Base-by-base conservation (phyloP, 441 rosid species). In the Kokia cookei region DNA sequence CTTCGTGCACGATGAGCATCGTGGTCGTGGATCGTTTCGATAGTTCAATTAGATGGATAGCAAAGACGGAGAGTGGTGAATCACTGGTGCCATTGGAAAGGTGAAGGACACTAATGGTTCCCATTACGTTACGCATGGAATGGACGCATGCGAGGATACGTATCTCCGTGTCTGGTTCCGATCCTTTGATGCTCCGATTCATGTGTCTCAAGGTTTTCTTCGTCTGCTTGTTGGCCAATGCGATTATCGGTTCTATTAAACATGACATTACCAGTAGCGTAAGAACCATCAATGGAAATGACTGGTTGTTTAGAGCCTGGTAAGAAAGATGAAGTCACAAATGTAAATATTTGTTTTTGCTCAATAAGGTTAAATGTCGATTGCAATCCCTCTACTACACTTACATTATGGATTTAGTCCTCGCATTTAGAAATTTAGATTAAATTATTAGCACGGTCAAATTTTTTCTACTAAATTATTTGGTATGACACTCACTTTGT, bases 111-210 rank as follows among this genome's bases (percentile, higher is more conserved):
- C 65, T 32, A 35, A 87, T 82, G 5, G 80, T 79, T 29, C 87
- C 89, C 14, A 86, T 79, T 35, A 83, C 84, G 15, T 82, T 82
- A 12, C 77, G 79, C 12, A 82, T 78, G 5, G 79, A 66, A 72
- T 89, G 93, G 68, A 86, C 77, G 29, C 89, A 84, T 2, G 84
- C 82, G 10, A 88, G 71, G 5, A 89, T 66, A 24, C 82, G 69
- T 4, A 86, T 64, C 84, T 84, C 86, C 3, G 74, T 35, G 17
- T 77, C 82, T 15, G 77, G 80, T 59, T 57, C 75, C 62, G 72
- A 50, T 66, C 61, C 75, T 67, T 86, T 83, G 14, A 86, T 69
- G 2, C 84, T 84, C 59, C 87, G 75, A 66, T 74, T 22, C 70
- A 80, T 84, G 65, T 86, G 78, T 17, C 19, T 12, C 6, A 17